Base-by-base conservation (phyloP, 2,329 filamentous ascomycete genomes). In the Calycina herbarum region DNA sequence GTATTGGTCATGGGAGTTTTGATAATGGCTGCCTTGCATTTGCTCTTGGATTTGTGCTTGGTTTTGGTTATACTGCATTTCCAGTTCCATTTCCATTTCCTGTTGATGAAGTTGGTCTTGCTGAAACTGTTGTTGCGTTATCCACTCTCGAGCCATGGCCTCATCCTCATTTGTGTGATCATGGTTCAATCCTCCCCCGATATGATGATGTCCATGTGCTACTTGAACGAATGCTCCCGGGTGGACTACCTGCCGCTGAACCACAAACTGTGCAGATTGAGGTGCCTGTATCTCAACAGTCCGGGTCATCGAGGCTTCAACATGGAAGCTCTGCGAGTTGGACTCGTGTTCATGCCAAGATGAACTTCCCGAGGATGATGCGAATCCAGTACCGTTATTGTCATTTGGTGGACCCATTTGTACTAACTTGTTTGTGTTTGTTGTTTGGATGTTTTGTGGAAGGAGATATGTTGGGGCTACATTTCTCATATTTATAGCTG, bases 1-100 rank as follows among this genome's bases (percentile, higher is more conserved):
- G 20, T 64, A 29, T 24, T 57, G 48, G 29, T 68, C 64, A 38
- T 56, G 31, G 11, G 54, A 10, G 6, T 54, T 57, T 58, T 63
- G 17, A 48, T 57, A 29, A 17, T 40, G 4, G 63, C n/a, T 51
- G 6, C n/a, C n/a, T 51, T 51, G 5, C 1, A 7, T 10, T 11
- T 51, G 13, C 1, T 15, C 45, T 20, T 48, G 42, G 5, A 8
- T 20, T 48, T 48, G 17, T n/a, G 42, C 42, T 51, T 51, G n/a
- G 10, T 10, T 24, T 11, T 51, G n/a, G 45, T 7, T 3, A 10
- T 13, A 24, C 20, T 51, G 45, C 45, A 24, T 11, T 24, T 20
- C 20, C 20, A 20, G 20, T 20, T 45, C 40, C 17, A n/a, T 45
- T 45, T 24, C 45, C 20, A 51, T 51, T 51, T 51, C n/a, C n/a